Conservation (phyloP, 2,329 filamentous ascomycete genomes). For the Colletotrichum tabaci region DNA sequence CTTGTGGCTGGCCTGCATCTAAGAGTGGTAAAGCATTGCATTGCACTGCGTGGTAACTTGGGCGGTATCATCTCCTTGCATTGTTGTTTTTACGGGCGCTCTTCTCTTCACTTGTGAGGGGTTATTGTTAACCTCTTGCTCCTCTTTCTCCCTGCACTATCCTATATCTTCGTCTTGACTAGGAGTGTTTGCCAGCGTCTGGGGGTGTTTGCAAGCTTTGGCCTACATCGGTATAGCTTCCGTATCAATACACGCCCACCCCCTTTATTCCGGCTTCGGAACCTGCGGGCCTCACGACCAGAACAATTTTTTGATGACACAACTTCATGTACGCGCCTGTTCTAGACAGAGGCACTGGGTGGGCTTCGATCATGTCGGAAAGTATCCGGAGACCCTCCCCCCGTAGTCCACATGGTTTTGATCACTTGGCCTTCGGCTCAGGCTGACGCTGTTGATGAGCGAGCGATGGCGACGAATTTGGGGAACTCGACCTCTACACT, state of each 20-base stretch:
- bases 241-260: neutral
- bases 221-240: neutral
- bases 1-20: constrained; percentile 37
- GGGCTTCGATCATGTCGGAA: too few relatives aligned
- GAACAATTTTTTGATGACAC: neutral
- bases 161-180: neutral
- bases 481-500: neutral
- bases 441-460: neutral
- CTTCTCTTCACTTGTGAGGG: neutral
- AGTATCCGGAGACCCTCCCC: neutral
- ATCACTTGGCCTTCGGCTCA: neutral
- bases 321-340: neutral
- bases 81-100: neutral
- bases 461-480: neutral
- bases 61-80: constrained; percentile 9
- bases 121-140: too few relatives aligned
- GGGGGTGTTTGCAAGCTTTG: neutral
- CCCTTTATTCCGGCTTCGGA: neutral
- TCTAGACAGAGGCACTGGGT: neutral
- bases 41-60: constrained; percentile 34
- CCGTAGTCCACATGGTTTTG: neutral
- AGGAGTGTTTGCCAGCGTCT: constrained; percentile 9
- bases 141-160: neutral
- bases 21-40: constrained; percentile 24
- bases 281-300: too few relatives aligned